Evolutionary conservation across 1,284 basidiomycete genomes (phyloP).

Genomic region (Puccinia triticina): DNA sequence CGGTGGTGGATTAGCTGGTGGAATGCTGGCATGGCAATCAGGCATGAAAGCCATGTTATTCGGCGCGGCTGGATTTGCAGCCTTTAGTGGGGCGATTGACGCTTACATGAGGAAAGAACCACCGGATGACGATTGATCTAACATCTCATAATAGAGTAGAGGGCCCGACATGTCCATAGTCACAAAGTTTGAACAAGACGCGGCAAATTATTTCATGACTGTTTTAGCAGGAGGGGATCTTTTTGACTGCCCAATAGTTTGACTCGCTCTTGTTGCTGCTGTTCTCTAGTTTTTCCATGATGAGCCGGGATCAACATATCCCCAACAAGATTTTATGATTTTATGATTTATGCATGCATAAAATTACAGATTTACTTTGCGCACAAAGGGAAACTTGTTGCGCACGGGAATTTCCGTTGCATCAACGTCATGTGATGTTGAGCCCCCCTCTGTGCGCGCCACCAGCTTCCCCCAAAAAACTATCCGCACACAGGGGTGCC

Average conservation of each 20-base stretch:
- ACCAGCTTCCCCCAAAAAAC: too few species aligned
- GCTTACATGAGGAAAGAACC: constrained; percentile 79
- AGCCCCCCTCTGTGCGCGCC: too few species aligned
- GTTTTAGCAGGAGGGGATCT: constrained; percentile 36
- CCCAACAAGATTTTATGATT: constrained; percentile 24
- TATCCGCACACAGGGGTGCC: too few species aligned
- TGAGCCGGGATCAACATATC: constrained; percentile 44
- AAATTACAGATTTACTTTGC: too few species aligned
- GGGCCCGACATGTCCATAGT: constrained; percentile 1
- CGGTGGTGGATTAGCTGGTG: constrained; percentile 67
- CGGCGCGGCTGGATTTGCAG: constrained; percentile 84
- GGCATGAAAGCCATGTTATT: constrained; percentile 74
- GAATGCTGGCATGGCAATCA: constrained; percentile 79
- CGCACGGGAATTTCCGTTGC: too few species aligned
- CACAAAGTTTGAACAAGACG: neutral
- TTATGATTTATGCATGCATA: too few species aligned
- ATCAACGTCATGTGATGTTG: too few species aligned
- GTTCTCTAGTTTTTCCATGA: constrained; percentile 32
- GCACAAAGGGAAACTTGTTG: too few species aligned
- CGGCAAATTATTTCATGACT: neutral
- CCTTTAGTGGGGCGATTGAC: constrained; percentile 86
- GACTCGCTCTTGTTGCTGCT: constrained; percentile 44
- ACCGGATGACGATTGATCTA: constrained; percentile 64
- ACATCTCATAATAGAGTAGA: neutral
- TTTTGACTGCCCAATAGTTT: constrained; percentile 38